Evolutionary conservation across 2,329 filamentous ascomycete species (phyloP), one percentile per base, ranked within the genome.

Genomic region (Calonectria henricotiae): DNA sequence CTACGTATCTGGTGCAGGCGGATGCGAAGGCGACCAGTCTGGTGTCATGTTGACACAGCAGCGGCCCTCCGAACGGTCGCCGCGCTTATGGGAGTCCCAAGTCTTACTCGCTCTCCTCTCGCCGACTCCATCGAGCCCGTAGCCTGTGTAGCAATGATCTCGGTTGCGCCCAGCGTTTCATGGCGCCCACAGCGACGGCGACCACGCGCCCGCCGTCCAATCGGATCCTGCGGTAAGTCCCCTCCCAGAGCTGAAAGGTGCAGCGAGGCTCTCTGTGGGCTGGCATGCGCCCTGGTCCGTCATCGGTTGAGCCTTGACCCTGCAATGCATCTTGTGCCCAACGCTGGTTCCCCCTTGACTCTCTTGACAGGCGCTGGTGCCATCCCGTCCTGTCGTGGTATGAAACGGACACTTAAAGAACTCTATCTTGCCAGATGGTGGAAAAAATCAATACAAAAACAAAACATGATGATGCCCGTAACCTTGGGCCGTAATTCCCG

Each of bases 91-190:
- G 17, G 17, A 44, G 5, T 20, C 11, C 5, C 12, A 8, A 37
- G 5, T 41, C 13, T 41, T 12, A 5, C n/a, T 37, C 15, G n/a
- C 11, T 27, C 44, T 23, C 11, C 37, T 39, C 37, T 30, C 27
- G 27, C 27, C 27, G 27, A 30, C 27, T 30, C 27, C 20, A 9
- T 46, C 13, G 23, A 17, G 27, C 30, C 23, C 5, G 20, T 25
- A 30, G 27, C 23, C 15, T 23, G 49, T 32, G 30, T 49, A n/a
- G n/a, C n/a, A 15, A 7, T 35, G 30, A 35, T 39, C 51, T 58
- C 35, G 32, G 51, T 39, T 58, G 35, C 35, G 51, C 51, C 51
- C 51, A 39, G 51, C 51, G 51, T 58, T 58, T 58, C 51, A 58
- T 58, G 15, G 32, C 51, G 51, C 51, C 32, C 32, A 30, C 6